Percentiles rank a stretch among this genome's conserved stretches.
These are phyloP conservation scores for Ceratobasidium sp. DNA, from an alignment of 1,284 basidiomycete genomes.

Conservation along the genomic window DNA sequence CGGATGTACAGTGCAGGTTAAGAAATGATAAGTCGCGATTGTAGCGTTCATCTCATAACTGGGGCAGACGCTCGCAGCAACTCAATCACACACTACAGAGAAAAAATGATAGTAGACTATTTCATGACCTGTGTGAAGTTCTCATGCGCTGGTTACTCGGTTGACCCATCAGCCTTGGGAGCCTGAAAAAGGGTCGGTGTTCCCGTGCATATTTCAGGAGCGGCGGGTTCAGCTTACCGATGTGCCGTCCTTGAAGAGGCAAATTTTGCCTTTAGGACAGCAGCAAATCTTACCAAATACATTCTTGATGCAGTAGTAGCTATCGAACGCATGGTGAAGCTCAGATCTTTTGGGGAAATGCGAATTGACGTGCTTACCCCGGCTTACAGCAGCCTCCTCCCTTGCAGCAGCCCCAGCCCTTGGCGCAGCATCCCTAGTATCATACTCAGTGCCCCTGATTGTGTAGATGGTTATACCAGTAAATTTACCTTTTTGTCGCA, in stretches of 20 bases:
- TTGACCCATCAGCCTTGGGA: not conserved
- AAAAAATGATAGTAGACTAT: not conserved
- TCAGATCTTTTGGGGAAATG: too few relatives aligned
- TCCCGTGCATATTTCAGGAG: not conserved
- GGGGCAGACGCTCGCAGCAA: not conserved
- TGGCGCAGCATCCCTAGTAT: not conserved
- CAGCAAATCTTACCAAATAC: conserved; percentile 8
- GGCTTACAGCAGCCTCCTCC: conserved; percentile 12
- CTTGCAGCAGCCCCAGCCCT: not conserved
- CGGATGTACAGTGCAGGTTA: not conserved
- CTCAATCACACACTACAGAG: not conserved
- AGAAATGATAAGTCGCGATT: not conserved
- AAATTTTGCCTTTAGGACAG: conserved; percentile 7
- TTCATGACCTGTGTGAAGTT: not conserved
- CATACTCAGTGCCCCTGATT: not conserved
- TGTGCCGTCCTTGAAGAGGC: not conserved
- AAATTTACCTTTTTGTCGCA: not conserved
- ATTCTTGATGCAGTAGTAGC: conserved; percentile 1
- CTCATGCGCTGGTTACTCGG: not conserved
- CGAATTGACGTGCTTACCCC: not conserved
- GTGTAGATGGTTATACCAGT: not conserved
- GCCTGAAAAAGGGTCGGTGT: not conserved
- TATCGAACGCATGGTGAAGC: not conserved
- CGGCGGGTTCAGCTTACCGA: not conserved
- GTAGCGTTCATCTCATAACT: not conserved